Conservation (phyloP, 345 rosid species). For the Erysimum cheiranthoides region DNA sequence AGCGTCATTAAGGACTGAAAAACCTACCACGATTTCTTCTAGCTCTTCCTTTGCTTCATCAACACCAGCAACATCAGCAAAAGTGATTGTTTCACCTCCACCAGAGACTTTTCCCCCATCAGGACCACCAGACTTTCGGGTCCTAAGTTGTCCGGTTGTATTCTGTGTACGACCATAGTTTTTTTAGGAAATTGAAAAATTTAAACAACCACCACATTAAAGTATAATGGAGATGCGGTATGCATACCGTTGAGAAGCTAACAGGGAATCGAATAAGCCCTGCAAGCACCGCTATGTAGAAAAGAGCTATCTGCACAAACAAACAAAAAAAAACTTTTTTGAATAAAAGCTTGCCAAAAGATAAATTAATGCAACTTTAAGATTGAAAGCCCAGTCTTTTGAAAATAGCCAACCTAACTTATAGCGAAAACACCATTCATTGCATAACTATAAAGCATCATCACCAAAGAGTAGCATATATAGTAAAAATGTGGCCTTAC, state of each 20-base stretch:
- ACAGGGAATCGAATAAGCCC: slow-evolving; percentile 83
- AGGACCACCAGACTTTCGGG: slow-evolving; percentile 71
- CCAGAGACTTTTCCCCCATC: slow-evolving; percentile 67
- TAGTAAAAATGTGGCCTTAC: slow-evolving; percentile 47
- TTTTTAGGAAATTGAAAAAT: slow-evolving; percentile 2
- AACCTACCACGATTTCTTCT: slow-evolving; percentile 93
- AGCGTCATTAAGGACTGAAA: slow-evolving; percentile 13
- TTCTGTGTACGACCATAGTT: slow-evolving; percentile 50
- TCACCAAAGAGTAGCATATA: slow-evolving; percentile 11
- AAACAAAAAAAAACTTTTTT: slow-evolving; percentile 17
- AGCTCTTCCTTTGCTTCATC: slow-evolving; percentile 99
- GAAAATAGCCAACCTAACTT: neutral
- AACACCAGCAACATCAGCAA: slow-evolving; percentile 97
- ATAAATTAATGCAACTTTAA: neutral
- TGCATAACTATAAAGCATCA: neutral
- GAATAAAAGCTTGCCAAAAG: neutral
- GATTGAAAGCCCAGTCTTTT: neutral
- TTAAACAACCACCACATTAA: neutral
- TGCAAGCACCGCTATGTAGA: slow-evolving; percentile 80
- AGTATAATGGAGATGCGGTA: slow-evolving; percentile 2
- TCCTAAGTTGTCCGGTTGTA: slow-evolving; percentile 81
- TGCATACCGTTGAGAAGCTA: slow-evolving; percentile 78
- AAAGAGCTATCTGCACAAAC: slow-evolving; percentile 70
- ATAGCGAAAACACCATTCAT: neutral
- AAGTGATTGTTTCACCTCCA: slow-evolving; percentile 78